Evolutionary conservation across 257 asterid genomes (phyloP).

Genomic region (Eucommia ulmoides): DNA sequence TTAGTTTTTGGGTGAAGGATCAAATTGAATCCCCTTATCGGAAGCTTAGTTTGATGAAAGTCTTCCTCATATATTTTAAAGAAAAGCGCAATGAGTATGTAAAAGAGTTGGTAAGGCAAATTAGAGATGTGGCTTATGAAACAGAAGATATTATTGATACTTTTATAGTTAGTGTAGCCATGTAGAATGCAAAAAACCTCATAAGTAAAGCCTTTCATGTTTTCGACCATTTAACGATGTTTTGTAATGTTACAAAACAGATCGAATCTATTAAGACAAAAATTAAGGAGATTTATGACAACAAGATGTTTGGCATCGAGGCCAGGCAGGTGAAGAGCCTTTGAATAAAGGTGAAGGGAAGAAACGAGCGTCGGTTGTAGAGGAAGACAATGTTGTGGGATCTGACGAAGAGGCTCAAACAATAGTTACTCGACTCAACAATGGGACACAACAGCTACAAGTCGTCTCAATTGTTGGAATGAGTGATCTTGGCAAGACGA

Average conservation of each 20-base stretch:
- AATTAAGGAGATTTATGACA: neutral
- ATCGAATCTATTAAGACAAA: neutral
- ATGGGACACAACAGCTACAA: neutral
- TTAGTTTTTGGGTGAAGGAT: neutral
- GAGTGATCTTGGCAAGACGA: neutral
- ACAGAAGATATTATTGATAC: neutral
- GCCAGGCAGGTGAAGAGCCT: neutral
- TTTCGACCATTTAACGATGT: neutral
- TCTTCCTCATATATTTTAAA: neutral
- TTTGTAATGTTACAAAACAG: neutral
- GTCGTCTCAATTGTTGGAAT: neutral
- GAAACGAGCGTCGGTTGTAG: neutral
- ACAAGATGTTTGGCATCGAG: neutral
- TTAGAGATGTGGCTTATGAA: neutral
- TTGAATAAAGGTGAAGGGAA: neutral
- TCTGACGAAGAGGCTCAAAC: neutral
- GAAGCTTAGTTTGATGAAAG: neutral
- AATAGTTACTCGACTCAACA: neutral
- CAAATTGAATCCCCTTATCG: neutral
- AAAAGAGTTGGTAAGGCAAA: neutral
- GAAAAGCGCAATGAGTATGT: neutral
- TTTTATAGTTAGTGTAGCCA: neutral
- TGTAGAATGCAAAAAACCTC: neutral
- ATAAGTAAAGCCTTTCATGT: neutral
- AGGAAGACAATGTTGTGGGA: slow-evolving; percentile 1